Conservation (phyloP, 2,329 filamentous ascomycete species). For the Mariannaea sp. region DNA sequence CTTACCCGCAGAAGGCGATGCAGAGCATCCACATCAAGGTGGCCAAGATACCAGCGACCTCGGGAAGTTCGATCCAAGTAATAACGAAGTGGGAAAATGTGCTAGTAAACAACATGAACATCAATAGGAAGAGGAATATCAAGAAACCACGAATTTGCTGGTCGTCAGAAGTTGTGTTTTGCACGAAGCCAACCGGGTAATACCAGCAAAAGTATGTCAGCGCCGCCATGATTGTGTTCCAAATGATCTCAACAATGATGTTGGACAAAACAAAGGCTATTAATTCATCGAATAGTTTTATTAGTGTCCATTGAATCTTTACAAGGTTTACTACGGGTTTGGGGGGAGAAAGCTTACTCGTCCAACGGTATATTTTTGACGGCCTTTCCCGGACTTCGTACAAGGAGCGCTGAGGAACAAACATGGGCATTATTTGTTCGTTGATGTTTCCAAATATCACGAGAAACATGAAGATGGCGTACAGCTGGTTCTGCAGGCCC, state of each 20-base stretch:
- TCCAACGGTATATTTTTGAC: slow-evolving; percentile 61
- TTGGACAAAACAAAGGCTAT: slow-evolving; percentile 33
- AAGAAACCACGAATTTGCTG: slow-evolving; percentile 32
- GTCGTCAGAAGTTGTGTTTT: slow-evolving; percentile 32
- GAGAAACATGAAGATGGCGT: slow-evolving; percentile 69
- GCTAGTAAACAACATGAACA: slow-evolving; percentile 36
- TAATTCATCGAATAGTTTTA: neutral
- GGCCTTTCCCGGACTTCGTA: slow-evolving; percentile 73
- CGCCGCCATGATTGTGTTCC: slow-evolving; percentile 33
- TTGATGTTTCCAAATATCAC: slow-evolving; percentile 67
- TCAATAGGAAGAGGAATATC: slow-evolving; percentile 33
- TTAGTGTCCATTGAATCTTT: fast-evolving
- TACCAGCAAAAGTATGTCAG: slow-evolving; percentile 38
- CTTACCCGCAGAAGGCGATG: slow-evolving; percentile 36
- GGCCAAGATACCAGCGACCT: slow-evolving; percentile 38
- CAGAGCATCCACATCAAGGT: slow-evolving; percentile 46
- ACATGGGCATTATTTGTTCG: slow-evolving; percentile 72
- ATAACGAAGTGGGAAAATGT: slow-evolving; percentile 36
- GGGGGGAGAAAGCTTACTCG: slow-evolving; percentile 22
- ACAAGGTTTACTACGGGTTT: too few relatives aligned
- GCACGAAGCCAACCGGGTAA: slow-evolving; percentile 37
- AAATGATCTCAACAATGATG: slow-evolving; percentile 31
- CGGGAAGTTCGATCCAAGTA: slow-evolving; percentile 28
- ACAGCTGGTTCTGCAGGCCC: slow-evolving; percentile 71
- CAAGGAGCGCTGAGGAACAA: slow-evolving; percentile 67